Evolutionary conservation across 805 yeast species (phyloP), one percentile per base, ranked within the genome.

Genomic region (Myxozyma sirexii): DNA sequence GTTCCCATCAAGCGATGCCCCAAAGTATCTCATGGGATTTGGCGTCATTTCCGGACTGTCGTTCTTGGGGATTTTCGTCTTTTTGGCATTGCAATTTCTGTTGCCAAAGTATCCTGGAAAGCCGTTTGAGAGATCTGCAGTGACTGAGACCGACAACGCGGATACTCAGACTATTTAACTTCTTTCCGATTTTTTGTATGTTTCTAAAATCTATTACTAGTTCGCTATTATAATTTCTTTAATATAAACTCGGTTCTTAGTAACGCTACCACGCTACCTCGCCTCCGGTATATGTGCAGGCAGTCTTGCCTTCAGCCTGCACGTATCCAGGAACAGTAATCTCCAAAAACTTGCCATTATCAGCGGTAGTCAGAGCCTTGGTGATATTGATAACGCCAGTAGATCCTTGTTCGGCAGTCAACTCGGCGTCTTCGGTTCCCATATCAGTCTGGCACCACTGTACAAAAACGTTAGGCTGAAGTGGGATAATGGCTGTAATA

Each of bases 1-100:
- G 38, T 56, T 56, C 27, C 63, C 60, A 2, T 27, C 38, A 13
- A 38, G 31, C 17, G 63, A 59, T 21, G 2, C 41, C 5, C 63
- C 63, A n/a, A 59, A 56, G 31, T 59, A 59, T 17, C 50, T 44
- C 27, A 59, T 56, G 60, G 63, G 60, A 0, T 59, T 59, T 31
- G 19, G 49, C 4, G 60, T 59, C 4, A 39, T 55, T n/a, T 55
- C 63, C 4, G 63, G 54, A 13, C 19, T 43, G 12, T 55, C 57
- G 24, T 59, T 59, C 19, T 2, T 50, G 8, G 63, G 63, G 10
- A 56, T 59, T 15, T 49, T 56, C 15, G 60, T 48, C 8, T 59
- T 59, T 41, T 15, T 43, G 21, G 56, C 59, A 15, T 31, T 59
- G 41, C 56, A 48, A 43, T 12, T 49, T 24, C 23, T 58, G 39